Conservation (phyloP, 345 rosid species). For the Citrus sinensis region DVS_A1.0 CM039162.1:26548501-26549000, state of each 20-base stretch:
- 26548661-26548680: background rate
- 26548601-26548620: background rate
- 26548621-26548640: background rate
- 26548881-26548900: background rate
- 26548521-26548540: too few relatives aligned
- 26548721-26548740: too few relatives aligned
- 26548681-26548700: background rate
- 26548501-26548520: too few relatives aligned
- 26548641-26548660: background rate
- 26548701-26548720: background rate
- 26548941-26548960: background rate
- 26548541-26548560: background rate
- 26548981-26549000: background rate
- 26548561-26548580: background rate
- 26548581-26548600: background rate
- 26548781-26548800: too few relatives aligned
- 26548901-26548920: background rate
- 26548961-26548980: background rate
- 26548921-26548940: too few relatives aligned
- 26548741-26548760: too few relatives aligned
- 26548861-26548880: too few relatives aligned
- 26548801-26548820: too few relatives aligned
- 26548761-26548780: too few relatives aligned
- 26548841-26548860: too few relatives aligned
- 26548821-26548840: too few relatives aligned